Percentiles rank a stretch among this genome's conserved stretches.
These are phyloP conservation scores for Pichia cabralensis DNA, from an alignment of 805 yeast genomes.

Conservation along the genomic window DNA sequence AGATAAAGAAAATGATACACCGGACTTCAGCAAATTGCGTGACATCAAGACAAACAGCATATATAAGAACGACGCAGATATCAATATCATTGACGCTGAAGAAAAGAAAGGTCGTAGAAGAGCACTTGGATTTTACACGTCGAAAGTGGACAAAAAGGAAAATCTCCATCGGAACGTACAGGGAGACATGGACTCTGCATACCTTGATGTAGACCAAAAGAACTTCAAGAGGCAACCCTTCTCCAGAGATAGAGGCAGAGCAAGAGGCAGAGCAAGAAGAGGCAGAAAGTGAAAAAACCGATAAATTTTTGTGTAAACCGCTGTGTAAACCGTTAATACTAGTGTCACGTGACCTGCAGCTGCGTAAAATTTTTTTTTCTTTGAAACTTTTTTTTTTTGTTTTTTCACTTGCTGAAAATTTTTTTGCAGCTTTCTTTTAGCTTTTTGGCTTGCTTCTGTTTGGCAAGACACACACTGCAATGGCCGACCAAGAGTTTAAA, in stretches of 20 bases:
- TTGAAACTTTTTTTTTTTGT: background rate
- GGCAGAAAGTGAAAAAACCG: background rate
- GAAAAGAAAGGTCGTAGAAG: conserved; percentile 75
- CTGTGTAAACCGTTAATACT: too few species aligned
- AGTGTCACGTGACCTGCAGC: too few species aligned
- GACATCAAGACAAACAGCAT: conserved; percentile 33
- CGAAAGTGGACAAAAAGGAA: conserved; percentile 59
- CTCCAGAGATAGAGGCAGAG: background rate
- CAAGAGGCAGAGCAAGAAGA: background rate
- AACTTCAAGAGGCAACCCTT: background rate
- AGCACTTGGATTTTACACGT: conserved; percentile 88
- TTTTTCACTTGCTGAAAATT: background rate
- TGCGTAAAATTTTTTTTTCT: too few species aligned
- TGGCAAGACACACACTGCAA: background rate
- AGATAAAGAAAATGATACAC: conserved; percentile 33
- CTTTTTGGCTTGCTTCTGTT: background rate
- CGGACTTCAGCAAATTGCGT: conserved; percentile 25
- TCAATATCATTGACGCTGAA: conserved; percentile 77
- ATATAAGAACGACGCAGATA: conserved; percentile 42
- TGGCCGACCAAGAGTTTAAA: conserved; percentile 26
- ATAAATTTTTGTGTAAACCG: too few species aligned
- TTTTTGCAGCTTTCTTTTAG: background rate
- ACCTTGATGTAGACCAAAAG: conserved; percentile 1
- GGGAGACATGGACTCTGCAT: conserved; percentile 7
- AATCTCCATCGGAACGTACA: background rate